Evolutionary conservation across 371 early-diverging fungal species (phyloP).

Genomic region (Massospora cicadina): DNA sequence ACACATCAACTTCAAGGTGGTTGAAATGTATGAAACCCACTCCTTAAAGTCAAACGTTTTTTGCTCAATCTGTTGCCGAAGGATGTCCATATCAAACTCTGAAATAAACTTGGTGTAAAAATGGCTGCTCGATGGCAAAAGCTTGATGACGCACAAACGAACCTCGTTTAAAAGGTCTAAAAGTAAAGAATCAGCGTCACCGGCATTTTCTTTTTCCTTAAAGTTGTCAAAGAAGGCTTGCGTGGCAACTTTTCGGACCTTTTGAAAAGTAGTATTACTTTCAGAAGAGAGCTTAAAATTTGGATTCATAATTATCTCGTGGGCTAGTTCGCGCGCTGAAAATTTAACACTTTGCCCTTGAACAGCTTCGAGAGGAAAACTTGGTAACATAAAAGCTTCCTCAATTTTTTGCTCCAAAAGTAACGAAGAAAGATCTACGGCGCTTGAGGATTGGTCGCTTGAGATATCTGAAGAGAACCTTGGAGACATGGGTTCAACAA

Average conservation of each 20-base stretch:
- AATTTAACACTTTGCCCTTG: conserved; percentile 28
- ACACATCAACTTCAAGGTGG: conserved; percentile 41
- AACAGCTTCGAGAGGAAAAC: not conserved
- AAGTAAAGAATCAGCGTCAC: conserved; percentile 14
- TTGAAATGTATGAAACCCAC: conserved; percentile 23
- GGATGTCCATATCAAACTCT: conserved; percentile 31
- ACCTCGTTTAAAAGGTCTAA: not conserved
- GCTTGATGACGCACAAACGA: conserved; percentile 20
- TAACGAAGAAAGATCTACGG: not conserved
- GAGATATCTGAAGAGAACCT: not conserved
- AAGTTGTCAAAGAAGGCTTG: conserved; percentile 44
- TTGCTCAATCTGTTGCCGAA: conserved; percentile 31
- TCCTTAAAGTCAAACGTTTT: conserved; percentile 24
- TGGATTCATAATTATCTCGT: conserved; percentile 59
- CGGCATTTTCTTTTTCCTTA: conserved; percentile 26
- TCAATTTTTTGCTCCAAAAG: not conserved
- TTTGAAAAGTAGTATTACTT: conserved; percentile 28
- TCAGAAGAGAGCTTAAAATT: conserved; percentile 35
- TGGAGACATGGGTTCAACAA: not conserved
- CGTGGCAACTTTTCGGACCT: conserved; percentile 29
- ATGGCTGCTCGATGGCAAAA: conserved; percentile 18
- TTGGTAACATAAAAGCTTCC: not conserved
- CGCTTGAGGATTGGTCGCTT: not conserved
- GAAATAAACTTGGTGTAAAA: conserved; percentile 28
- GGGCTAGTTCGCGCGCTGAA: conserved; percentile 30